A percentile compares a stretch with the other conserved stretches of the same genome.
phyloP scores from a whole-genome alignment of 1,284 basidiomycete species.

The Leccinum subrobustum region DNA sequence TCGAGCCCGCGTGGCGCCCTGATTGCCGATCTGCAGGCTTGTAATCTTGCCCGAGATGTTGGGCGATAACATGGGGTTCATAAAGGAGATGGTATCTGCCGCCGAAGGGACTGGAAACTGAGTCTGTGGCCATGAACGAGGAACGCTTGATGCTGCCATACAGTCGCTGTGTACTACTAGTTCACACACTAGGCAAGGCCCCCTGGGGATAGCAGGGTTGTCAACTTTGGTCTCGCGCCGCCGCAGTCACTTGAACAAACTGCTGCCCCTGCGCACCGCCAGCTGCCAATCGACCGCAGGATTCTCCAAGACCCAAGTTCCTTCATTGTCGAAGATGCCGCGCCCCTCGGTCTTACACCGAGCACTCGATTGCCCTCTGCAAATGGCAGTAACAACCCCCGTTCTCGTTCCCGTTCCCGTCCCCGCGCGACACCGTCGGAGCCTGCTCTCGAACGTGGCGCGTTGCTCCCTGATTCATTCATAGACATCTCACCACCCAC shows the following conservation, averaged over 20 bases:
- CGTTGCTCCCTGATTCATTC: slow-evolving; percentile 1
- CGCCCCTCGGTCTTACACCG: slow-evolving; percentile 30
- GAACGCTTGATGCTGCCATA: too few species aligned
- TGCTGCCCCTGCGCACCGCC: background rate
- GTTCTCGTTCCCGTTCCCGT: background rate
- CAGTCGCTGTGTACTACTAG: too few species aligned
- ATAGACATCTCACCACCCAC: slow-evolving; percentile 13
- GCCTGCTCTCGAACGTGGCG: slow-evolving; percentile 1
- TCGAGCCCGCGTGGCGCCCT: too few species aligned
- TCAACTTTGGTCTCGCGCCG: too few species aligned
- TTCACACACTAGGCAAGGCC: too few species aligned
- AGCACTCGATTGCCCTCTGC: slow-evolving; percentile 25
- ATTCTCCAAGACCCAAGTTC: slow-evolving; percentile 33
- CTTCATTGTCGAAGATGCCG: slow-evolving; percentile 12
- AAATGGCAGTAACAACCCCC: slow-evolving; percentile 5
- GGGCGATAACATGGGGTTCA: too few species aligned
- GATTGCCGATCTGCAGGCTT: too few species aligned
- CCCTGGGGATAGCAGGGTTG: too few species aligned
- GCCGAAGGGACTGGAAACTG: too few species aligned
- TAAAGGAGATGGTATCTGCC: too few species aligned
- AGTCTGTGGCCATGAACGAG: too few species aligned
- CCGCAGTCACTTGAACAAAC: background rate
- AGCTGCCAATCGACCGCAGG: slow-evolving; percentile 22
- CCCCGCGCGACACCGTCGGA: background rate
- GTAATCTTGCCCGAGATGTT: too few species aligned